Conservation (phyloP, 2,329 filamentous ascomycete genomes). For the Colletotrichum lini region DNA sequence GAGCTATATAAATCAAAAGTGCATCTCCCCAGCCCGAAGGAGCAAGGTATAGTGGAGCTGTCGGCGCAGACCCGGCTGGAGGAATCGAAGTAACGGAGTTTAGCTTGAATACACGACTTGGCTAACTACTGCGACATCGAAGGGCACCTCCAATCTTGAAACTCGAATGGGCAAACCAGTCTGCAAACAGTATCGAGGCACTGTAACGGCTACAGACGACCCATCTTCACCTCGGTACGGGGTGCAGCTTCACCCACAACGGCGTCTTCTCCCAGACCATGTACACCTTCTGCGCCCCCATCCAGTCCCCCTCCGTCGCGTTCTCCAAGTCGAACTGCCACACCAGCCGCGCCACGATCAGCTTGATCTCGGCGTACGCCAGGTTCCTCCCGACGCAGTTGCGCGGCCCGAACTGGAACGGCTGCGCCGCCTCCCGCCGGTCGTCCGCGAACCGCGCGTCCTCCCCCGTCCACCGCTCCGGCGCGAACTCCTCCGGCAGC, state of each 20-base stretch:
- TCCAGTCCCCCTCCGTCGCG: constrained; percentile 54
- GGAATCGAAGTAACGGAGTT: too few relatives aligned
- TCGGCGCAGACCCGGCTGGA: too few relatives aligned
- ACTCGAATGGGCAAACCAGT: too few relatives aligned
- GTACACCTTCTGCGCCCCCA: constrained; percentile 42
- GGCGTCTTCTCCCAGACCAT: constrained; percentile 24
- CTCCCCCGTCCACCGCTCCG: constrained; percentile 59
- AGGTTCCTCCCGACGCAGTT: constrained; percentile 65
- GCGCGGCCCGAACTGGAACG: constrained; percentile 63
- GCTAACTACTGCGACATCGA: too few relatives aligned
- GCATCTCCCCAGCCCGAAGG: too few relatives aligned
- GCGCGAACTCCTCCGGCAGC: constrained; percentile 60
- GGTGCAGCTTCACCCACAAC: constrained; percentile 17
- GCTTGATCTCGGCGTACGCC: constrained; percentile 63
- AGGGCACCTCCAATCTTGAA: too few relatives aligned
- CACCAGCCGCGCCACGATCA: constrained; percentile 60
- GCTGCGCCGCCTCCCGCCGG: constrained; percentile 61
- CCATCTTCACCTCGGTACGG: background rate
- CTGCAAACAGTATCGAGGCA: constrained; percentile 50
- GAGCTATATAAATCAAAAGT: too few relatives aligned
- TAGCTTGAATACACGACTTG: too few relatives aligned
- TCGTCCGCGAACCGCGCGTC: constrained; percentile 14
- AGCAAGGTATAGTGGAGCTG: too few relatives aligned
- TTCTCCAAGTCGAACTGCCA: constrained; percentile 62
- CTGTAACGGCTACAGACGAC: constrained; percentile 42